Evolutionary conservation across 2,329 filamentous ascomycete species (phyloP), one percentile per base, ranked within the genome.

Genomic region (Samsoniella hepiali): DNA sequence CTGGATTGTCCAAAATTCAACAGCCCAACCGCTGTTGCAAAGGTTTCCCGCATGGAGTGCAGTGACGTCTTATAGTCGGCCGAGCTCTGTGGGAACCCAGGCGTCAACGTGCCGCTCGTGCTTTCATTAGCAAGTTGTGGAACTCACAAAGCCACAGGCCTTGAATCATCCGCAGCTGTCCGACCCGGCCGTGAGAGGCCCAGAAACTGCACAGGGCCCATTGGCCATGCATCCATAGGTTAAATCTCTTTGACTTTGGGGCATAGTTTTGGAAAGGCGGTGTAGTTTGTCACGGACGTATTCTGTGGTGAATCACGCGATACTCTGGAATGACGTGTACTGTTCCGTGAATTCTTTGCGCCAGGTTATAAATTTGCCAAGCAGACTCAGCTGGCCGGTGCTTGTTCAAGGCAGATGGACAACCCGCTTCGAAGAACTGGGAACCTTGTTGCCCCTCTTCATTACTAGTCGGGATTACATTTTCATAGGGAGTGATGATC

Each of bases 1-100:
- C 8, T 49, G 15, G 27, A 60, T 60, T 13, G 57, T 60, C 57
- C 57, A 60, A 13, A 60, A 60, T 4, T 45, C 51, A 2, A 45
- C 57, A 5, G 32, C 27, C 57, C 57, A 60, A 15, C 22, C 29
- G n/a, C 38, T 29, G 36, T 3, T 13, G 17, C 51, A 51, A 27
- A 60, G 51, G 22, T n/a, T 5, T 29, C 51, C 57, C 3, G 51
- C 42, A 3, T 13, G 17, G 2, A 49, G 56, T 9, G 29, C 31
- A 5, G 31, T 29, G n/a, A 5, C 10, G 10, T 7, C 4, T 5
- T 5, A 31, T n/a, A 55, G 1, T 32, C n/a, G n/a, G 13, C 36
- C 13, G 13, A 58, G 22, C 7, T 47, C 56, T 15, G 15, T 13
- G 32, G 17, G 22, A 1, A 58, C 22, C 56, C 32, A 38, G n/a